Evolutionary conservation across 352 stramenopile species (phyloP), one percentile per base, ranked within the genome.

Genomic region (Stramenopiles sp.): DNA sequence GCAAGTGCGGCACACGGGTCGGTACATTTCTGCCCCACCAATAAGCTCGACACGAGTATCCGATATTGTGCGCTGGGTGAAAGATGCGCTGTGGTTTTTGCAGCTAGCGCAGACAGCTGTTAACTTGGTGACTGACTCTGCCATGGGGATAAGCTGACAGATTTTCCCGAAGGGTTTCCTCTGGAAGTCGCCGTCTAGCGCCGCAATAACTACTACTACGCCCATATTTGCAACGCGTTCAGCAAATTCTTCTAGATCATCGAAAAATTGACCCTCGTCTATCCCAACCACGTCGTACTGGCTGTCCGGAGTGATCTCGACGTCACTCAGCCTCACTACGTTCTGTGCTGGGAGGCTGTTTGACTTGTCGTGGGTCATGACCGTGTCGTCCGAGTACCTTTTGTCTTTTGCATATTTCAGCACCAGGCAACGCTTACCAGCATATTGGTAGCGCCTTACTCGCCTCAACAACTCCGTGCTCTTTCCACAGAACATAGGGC

Each of bases 401-500:
- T 79, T 83, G 77, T 91, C 86, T 74, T 88, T 86, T 78, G 84
- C 84, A 77, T 85, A 89, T 74, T 90, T 90, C 78, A 92, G 80
- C 37, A 92, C 83, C 49, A 92, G 82, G 71, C 84, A 89, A 76
- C 85, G 76, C 68, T 89, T 83, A 76, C 87, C 86, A 69, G 85
- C 84, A 78, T 91, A 85, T 74, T 87, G 82, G 79, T 88, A 90
- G 53, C 86, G 83, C 35, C 85, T 85, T 73, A 90, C 85, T 74
- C 86, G 84, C 43, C 86, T 85, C 74, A 92, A 86, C 77, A 92
- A 85, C 77, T 92, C 86, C 49, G 85, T 92, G 77, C 83, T 89
- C 78, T 92, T 92, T 78, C 86, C 86, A 75, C 85, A 91, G 79
- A 91, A 92, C 86, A 92, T 92, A 73, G 86, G 85, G 1, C 86